Evolutionary conservation across 768 basidiomycete species (phyloP).

Genomic region (Asterophora lycoperdoides): DNA sequence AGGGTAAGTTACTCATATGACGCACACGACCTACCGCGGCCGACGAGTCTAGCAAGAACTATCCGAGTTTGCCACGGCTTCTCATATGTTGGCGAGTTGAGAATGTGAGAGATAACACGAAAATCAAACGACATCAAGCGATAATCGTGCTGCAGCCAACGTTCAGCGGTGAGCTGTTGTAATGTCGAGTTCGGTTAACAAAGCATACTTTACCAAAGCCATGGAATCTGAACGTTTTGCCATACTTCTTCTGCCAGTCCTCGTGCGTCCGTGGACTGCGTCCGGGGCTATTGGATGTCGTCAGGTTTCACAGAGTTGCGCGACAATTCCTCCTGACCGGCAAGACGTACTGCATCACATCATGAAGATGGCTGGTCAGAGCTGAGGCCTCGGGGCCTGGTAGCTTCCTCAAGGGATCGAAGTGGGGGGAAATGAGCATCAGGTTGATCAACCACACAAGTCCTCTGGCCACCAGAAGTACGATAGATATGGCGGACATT

Average conservation of each 20-base stretch:
- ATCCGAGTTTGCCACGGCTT: constrained; percentile 55
- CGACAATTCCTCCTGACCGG: background rate
- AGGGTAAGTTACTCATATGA: background rate
- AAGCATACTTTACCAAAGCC: constrained; percentile 45
- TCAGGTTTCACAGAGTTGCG: background rate
- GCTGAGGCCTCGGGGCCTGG: constrained; percentile 42
- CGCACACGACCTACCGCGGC: constrained; percentile 33
- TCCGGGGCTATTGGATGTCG: constrained; percentile 34
- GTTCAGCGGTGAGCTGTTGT: background rate
- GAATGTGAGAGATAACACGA: constrained; percentile 43
- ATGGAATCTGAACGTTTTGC: constrained; percentile 51
- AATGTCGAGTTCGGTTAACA: background rate
- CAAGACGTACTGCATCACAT: constrained; percentile 42
- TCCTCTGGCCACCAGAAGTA: constrained; percentile 32
- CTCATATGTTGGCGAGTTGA: constrained; percentile 44
- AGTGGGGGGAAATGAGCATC: constrained; percentile 40
- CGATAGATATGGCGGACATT: constrained; percentile 23
- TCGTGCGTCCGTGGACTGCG: constrained; percentile 36
- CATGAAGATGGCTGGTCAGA: constrained; percentile 40
- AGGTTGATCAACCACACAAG: constrained; percentile 39
- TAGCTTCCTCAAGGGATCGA: constrained; percentile 44
- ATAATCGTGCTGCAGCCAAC: constrained; percentile 40
- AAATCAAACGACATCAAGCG: constrained; percentile 52
- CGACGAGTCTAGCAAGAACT: constrained; percentile 44
- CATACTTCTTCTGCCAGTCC: constrained; percentile 41